Evolutionary conservation across 1,139 yeast species (phyloP).

Genomic region (Geotrichum bryndzae): DNA sequence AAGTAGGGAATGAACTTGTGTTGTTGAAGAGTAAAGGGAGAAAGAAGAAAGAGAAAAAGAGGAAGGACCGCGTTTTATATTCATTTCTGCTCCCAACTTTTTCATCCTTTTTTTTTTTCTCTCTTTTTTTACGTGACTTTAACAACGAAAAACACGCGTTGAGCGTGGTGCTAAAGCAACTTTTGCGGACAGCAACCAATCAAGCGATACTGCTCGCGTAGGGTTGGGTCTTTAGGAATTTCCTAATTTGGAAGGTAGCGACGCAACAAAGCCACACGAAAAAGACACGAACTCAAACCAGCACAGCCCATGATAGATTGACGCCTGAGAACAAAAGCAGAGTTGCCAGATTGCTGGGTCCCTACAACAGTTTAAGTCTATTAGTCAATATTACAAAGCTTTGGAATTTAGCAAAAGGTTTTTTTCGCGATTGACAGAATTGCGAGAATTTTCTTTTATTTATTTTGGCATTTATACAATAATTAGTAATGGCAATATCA

Average conservation of each 20-base stretch:
- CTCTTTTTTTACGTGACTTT: not conserved
- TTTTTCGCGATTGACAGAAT: not conserved
- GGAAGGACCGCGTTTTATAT: not conserved
- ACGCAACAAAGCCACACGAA: not conserved
- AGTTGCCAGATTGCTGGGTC: not conserved
- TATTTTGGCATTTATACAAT: not conserved
- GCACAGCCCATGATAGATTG: not conserved
- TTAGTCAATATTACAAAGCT: not conserved
- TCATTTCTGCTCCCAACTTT: not conserved
- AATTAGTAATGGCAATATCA: not conserved
- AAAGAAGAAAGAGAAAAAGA: not conserved
- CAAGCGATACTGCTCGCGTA: not conserved
- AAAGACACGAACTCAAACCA: not conserved
- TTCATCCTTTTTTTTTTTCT: not conserved
- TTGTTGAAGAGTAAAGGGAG: not conserved
- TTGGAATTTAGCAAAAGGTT: not conserved
- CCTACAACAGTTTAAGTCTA: not conserved
- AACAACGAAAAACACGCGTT: not conserved
- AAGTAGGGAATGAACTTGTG: not conserved
- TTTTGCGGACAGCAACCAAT: not conserved
- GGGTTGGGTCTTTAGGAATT: not conserved
- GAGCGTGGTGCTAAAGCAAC: not conserved
- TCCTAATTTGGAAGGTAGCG: not conserved
- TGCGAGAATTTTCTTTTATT: not conserved
- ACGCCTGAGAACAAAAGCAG: not conserved